Base-by-base conservation (phyloP, 1,284 basidiomycete genomes). In the Pyrrhoderma lamaoense region DNA sequence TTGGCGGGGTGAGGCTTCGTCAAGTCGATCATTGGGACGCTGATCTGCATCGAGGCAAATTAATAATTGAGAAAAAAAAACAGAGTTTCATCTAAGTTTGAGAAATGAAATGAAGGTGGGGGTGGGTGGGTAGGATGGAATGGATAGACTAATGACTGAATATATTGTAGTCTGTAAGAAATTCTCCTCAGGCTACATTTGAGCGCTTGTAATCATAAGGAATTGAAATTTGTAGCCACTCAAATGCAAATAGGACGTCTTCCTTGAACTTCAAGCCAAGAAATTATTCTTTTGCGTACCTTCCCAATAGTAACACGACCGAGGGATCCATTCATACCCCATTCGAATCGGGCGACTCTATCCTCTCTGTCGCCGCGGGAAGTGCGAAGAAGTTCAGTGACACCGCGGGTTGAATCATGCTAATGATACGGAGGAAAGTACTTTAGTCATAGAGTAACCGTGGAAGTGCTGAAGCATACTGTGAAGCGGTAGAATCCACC, bases 291-390 rank as follows among this genome's bases (percentile, higher is more conserved):
- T 31, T 44, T 40, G 44, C 34, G 21, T 58, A 86, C 87, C 75
- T 88, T 89, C 62, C 86, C 87, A 62, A 90, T 86, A 58, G 85
- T 73, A 58, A 85, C 80, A 60, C 88, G 85, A 57, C 88, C 87
- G 52, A 89, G 80, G 51, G 82, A 80, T 54, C 86, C 87, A 59
- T 77, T 85, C 49, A 78, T 69, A 50, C 82, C 76, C 88, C 87
- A 91, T 66, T 91, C 88, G 54, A 91, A 77, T 69, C 82, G 87
- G 58, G 88, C 87, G 59, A 89, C 82, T 43, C 85, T 80, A 65
- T 90, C 87, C 68, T 88, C 85, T 63, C 84, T 86, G 70, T 84
- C 85, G 49, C 82, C 74, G 47, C 86, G 83, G 60, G 87, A 83
- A 27, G 82, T 71, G 54, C 83, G 77, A 77, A 77, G 86, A 50